A percentile compares a stretch with the other conserved stretches of the same genome.
Conservation (phyloP, 139 green algal genomes). For the Eudorina sp. region DNA sequence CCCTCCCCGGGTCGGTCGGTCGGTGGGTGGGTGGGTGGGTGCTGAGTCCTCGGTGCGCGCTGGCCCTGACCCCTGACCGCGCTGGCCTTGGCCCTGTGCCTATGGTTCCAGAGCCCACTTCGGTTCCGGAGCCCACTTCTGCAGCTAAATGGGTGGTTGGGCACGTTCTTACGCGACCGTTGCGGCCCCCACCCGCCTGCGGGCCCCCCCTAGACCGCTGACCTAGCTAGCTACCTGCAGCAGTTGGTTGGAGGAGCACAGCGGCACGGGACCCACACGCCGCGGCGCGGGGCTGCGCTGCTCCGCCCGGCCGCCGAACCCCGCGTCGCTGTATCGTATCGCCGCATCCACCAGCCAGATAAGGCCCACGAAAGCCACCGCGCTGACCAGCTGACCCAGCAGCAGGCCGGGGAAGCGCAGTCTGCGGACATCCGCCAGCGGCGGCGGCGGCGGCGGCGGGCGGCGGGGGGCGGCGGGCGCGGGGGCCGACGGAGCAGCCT, state of each 20-base stretch:
- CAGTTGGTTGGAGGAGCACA: conserved; percentile 1
- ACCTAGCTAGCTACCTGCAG: conserved; percentile 22
- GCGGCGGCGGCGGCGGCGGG: neutral
- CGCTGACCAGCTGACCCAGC: conserved; percentile 11
- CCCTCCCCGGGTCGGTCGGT: no score
- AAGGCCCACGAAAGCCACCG: conserved; percentile 15
- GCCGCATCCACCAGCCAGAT: conserved; percentile 23
- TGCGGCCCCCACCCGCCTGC: no score
- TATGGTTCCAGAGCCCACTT: no score
- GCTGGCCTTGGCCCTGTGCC: no score
- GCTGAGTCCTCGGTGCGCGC: no score
- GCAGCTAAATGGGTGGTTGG: no score
- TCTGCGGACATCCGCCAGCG: neutral
- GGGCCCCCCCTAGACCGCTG: no score
- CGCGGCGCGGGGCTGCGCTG: neutral
- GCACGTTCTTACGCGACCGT: no score
- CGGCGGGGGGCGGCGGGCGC: neutral
- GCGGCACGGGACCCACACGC: conserved; percentile 13
- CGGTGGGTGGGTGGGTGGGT: no score
- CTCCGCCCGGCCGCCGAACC: conserved; percentile 8
- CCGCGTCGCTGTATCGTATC: neutral
- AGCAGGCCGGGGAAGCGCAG: conserved; percentile 3
- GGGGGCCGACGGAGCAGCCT: no score
- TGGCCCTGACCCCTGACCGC: no score
- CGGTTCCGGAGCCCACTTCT: no score